Conservation (phyloP, 495 filamentous ascomycete species). For the Neurospora terricola region DNA sequence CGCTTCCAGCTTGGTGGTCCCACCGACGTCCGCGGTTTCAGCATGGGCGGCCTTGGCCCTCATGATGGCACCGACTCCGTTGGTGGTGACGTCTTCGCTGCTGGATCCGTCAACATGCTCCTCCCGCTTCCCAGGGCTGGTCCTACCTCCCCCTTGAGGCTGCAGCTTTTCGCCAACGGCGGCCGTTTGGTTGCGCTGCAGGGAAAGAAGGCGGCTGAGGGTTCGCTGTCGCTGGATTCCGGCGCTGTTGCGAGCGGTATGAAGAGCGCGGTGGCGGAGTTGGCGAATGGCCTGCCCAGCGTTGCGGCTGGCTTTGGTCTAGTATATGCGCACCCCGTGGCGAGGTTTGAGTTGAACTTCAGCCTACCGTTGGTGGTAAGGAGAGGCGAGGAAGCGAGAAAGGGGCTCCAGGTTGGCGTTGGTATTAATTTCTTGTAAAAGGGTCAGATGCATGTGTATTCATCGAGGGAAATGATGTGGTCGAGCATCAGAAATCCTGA, state of each 20-base stretch:
- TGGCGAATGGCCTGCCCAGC: slow-evolving; percentile 70
- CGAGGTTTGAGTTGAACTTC: slow-evolving; percentile 92
- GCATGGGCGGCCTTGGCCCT: slow-evolving; percentile 76
- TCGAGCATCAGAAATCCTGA: neutral
- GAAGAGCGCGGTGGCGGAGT: slow-evolving; percentile 47
- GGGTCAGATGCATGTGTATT: neutral
- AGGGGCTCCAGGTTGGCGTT: slow-evolving; percentile 86
- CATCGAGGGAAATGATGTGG: neutral
- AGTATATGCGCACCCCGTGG: slow-evolving; percentile 86
- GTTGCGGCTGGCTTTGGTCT: slow-evolving; percentile 79
- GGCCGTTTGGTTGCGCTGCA: slow-evolving; percentile 73
- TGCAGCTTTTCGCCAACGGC: slow-evolving; percentile 87
- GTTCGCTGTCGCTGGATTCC: slow-evolving; percentile 22
- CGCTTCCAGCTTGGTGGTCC: slow-evolving; percentile 92
- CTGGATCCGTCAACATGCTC: slow-evolving; percentile 73
- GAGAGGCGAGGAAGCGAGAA: slow-evolving; percentile 73
- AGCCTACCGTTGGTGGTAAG: slow-evolving; percentile 74
- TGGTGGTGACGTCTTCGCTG: slow-evolving; percentile 85
- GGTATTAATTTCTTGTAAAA: slow-evolving; percentile 83
- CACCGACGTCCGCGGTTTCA: slow-evolving; percentile 90
- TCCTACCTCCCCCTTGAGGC: slow-evolving; percentile 67
- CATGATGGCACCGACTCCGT: slow-evolving; percentile 76
- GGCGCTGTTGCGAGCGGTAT: slow-evolving; percentile 39
- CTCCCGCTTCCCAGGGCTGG: slow-evolving; percentile 74
- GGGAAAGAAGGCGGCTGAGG: slow-evolving; percentile 28